phyloP scores from a whole-genome alignment of 768 basidiomycete genomes.

The Kwoniella heveanensis region DNA sequence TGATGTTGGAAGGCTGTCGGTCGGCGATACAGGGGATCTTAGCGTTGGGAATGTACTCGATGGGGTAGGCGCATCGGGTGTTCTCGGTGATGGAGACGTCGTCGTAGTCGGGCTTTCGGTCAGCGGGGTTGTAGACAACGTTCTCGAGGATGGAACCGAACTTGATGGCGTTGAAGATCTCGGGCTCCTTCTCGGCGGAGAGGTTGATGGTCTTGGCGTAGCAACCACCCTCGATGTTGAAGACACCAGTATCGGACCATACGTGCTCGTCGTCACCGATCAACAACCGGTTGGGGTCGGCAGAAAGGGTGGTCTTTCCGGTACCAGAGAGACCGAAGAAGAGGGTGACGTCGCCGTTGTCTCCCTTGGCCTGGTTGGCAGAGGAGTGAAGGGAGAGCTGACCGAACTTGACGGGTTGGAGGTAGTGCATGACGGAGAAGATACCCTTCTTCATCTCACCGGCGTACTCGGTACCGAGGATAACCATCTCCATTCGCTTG shows the following conservation, averaged over 20 bases:
- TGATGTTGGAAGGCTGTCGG: constrained; percentile 74
- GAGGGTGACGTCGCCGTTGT: constrained; percentile 87
- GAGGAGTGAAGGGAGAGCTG: constrained; percentile 97
- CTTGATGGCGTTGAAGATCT: constrained; percentile 91
- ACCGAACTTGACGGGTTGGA: constrained; percentile 97
- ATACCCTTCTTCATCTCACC: constrained; percentile 99
- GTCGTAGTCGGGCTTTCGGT: constrained; percentile 88
- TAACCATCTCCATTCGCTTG: constrained; percentile 99
- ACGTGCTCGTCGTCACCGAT: constrained; percentile 99
- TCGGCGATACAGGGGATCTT: constrained; percentile 87
- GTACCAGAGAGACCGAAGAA: constrained; percentile 99
- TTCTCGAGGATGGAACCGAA: constrained; percentile 98
- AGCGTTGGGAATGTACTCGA: constrained; percentile 94
- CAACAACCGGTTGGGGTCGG: constrained; percentile 87
- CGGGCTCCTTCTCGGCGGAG: constrained; percentile 94
- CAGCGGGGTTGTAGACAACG: constrained; percentile 87
- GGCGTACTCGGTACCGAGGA: constrained; percentile 94
- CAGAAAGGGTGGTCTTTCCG: constrained; percentile 97
- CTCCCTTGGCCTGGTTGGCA: constrained; percentile 80
- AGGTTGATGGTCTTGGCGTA: constrained; percentile 99
- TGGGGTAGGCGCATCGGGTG: constrained; percentile 98
- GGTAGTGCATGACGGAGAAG: constrained; percentile 99
- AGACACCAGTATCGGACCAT: constrained; percentile 97
- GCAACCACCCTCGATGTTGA: constrained; percentile 99
- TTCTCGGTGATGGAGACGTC: constrained; percentile 97